Percentiles rank a stretch among this genome's conserved stretches.
These are phyloP conservation scores for Talaromyces verruculosus DNA, from an alignment of 2,329 filamentous ascomycete species.

Conservation along the genomic window DNA sequence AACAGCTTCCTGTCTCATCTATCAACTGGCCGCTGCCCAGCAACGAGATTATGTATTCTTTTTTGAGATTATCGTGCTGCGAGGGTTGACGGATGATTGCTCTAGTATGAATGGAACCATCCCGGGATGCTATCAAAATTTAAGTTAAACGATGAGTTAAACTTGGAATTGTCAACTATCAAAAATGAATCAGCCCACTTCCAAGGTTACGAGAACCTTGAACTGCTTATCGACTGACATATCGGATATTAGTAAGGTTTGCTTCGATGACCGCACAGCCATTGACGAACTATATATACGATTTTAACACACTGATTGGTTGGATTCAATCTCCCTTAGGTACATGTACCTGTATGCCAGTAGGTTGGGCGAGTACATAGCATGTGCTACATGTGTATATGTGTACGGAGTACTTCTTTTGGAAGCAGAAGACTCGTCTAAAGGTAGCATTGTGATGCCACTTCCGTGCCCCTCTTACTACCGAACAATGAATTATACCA, in stretches of 20 bases:
- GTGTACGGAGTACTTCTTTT: neutral
- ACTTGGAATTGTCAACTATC: neutral
- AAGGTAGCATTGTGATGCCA: neutral
- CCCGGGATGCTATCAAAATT: neutral
- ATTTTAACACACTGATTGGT: neutral
- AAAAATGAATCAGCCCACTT: neutral
- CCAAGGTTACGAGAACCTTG: neutral
- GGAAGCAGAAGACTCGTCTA: neutral
- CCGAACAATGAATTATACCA: neutral
- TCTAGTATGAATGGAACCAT: neutral
- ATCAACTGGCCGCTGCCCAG: conserved; percentile 14
- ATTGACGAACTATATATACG: conserved; percentile 5
- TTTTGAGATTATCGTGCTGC: neutral
- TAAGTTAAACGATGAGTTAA: neutral
- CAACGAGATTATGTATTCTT: conserved; percentile 11
- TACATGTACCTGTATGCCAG: neutral
- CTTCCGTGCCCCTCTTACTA: neutral
- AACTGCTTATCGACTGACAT: neutral
- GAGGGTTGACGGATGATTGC: conserved; percentile 12
- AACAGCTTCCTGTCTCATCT: conserved; percentile 10
- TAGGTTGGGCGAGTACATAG: neutral
- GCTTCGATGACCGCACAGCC: neutral
- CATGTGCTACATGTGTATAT: neutral
- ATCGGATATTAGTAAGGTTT: neutral
- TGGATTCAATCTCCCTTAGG: neutral